phyloP scores from a whole-genome alignment of 805 yeast genomes.

The Allodekkera sacchari region DNA sequence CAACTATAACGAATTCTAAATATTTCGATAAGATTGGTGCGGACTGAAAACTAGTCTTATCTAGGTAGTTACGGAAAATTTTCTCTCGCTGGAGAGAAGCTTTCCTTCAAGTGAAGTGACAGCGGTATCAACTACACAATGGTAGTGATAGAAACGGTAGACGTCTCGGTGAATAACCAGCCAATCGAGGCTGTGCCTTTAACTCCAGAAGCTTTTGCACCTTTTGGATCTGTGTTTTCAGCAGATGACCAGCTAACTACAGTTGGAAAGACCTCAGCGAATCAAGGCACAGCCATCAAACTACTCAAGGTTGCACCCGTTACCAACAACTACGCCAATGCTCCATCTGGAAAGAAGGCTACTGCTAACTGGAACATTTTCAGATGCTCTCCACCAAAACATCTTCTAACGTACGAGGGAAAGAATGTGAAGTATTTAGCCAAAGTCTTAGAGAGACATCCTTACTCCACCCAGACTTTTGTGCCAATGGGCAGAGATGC shows the following conservation, averaged over 20 bases:
- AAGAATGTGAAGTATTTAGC: slow-evolving; percentile 31
- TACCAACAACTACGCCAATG: slow-evolving; percentile 37
- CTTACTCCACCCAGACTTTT: slow-evolving; percentile 81
- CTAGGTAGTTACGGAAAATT: too few relatives aligned
- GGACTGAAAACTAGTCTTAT: too few relatives aligned
- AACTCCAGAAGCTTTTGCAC: slow-evolving; percentile 57
- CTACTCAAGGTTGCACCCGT: slow-evolving; percentile 66
- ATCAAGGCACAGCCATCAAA: slow-evolving; percentile 91
- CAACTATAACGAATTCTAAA: too few relatives aligned
- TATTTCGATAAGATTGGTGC: too few relatives aligned
- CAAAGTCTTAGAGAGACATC: slow-evolving; percentile 84
- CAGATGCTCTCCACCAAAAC: slow-evolving; percentile 71
- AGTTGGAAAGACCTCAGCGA: slow-evolving; percentile 48
- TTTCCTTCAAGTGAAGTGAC: too few relatives aligned
- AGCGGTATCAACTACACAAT: too few relatives aligned
- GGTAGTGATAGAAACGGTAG: slow-evolving; percentile 1
- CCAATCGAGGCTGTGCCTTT: slow-evolving; percentile 19
- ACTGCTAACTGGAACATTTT: slow-evolving; percentile 76
- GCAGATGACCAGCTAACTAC: slow-evolving; percentile 61
- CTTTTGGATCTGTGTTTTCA: slow-evolving; percentile 71
- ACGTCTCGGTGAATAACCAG: neutral
- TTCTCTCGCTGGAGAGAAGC: too few relatives aligned
- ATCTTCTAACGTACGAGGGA: slow-evolving; percentile 31
- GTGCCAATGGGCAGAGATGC: slow-evolving; percentile 73
- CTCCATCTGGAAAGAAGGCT: slow-evolving; percentile 40